A percentile compares a stretch with the other conserved stretches of the same genome.
These are phyloP conservation scores for Carex parvula DNA, from an alignment of 176 grass and related monocot species.

Conservation along the genomic window DNA sequence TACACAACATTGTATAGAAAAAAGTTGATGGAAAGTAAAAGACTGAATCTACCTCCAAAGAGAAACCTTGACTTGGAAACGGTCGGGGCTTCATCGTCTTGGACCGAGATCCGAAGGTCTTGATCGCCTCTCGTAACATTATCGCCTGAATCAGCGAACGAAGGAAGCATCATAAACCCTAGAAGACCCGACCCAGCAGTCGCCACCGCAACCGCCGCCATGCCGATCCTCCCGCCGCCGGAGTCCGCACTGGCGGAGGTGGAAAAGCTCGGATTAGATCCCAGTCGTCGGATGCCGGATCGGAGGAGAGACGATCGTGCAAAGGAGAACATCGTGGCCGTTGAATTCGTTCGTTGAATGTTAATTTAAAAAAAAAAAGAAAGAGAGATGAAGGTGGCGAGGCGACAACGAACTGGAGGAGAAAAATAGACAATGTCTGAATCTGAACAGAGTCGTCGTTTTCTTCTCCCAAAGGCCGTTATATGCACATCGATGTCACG, in stretches of 20 bases:
- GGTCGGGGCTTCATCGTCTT: neutral
- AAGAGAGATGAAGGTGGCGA: slow-evolving; percentile 60
- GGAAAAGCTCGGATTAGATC: slow-evolving; percentile 21
- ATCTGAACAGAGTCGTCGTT: slow-evolving; percentile 17
- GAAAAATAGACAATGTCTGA: slow-evolving; percentile 27
- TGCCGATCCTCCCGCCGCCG: slow-evolving; percentile 12
- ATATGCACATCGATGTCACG: neutral
- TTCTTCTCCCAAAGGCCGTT: neutral
- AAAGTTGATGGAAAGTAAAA: neutral
- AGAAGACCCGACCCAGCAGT: slow-evolving; percentile 48
- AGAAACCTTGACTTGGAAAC: slow-evolving; percentile 39
- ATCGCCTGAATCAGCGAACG: slow-evolving; percentile 41
- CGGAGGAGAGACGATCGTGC: slow-evolving; percentile 38
- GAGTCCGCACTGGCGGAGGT: slow-evolving; percentile 19
- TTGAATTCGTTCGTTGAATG: neutral
- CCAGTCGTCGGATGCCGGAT: slow-evolving; percentile 29
- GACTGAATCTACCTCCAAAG: slow-evolving; percentile 45
- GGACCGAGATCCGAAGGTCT: slow-evolving; percentile 41
- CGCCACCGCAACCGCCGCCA: slow-evolving; percentile 38
- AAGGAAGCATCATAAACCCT: slow-evolving; percentile 45
- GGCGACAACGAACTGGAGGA: slow-evolving; percentile 32
- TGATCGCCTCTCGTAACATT: neutral
- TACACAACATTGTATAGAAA: neutral
- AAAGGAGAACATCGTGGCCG: slow-evolving; percentile 38
- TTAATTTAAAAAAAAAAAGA: no score